These are phyloP conservation scores for Psilocybe azurescens DNA, from an alignment of 768 basidiomycete species.

Conservation along the genomic window DNA sequence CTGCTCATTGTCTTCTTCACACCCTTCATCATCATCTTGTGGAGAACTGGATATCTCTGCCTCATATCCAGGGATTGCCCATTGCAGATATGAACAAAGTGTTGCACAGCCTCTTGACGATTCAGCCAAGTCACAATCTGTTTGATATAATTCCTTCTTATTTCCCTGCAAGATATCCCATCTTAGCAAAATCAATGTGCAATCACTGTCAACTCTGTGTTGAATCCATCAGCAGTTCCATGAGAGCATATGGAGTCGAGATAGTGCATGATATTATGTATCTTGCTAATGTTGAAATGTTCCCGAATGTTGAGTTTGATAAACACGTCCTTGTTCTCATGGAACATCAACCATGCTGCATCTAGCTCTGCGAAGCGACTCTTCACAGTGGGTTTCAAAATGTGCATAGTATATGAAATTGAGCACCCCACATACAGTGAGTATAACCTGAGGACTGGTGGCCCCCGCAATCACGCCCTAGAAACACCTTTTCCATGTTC, in stretches of 20 bases:
- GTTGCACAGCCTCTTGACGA: slow-evolving; percentile 37
- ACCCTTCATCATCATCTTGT: slow-evolving; percentile 9
- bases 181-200: slow-evolving; percentile 49
- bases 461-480: slow-evolving; percentile 34
- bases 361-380: slow-evolving; percentile 29
- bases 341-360: slow-evolving; percentile 30
- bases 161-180: slow-evolving; percentile 33
- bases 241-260: slow-evolving; percentile 27
- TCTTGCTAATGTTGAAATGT: slow-evolving; percentile 46
- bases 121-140: slow-evolving; percentile 48
- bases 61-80: slow-evolving; percentile 24
- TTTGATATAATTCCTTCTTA: slow-evolving; percentile 27
- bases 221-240: slow-evolving; percentile 37
- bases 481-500: slow-evolving; percentile 38
- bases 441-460: slow-evolving; percentile 21
- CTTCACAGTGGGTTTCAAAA: slow-evolving; percentile 30
- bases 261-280: slow-evolving; percentile 40
- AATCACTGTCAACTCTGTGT: slow-evolving; percentile 42
- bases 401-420: slow-evolving; percentile 44
- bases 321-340: slow-evolving; percentile 36
- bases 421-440: slow-evolving; percentile 30
- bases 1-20: slow-evolving; percentile 4
- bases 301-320: slow-evolving; percentile 26
- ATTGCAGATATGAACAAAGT: slow-evolving; percentile 30
- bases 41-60: no score